Conservation (phyloP, 2,329 filamentous ascomycete genomes). For the Pyricularia pennisetigena region DNA sequence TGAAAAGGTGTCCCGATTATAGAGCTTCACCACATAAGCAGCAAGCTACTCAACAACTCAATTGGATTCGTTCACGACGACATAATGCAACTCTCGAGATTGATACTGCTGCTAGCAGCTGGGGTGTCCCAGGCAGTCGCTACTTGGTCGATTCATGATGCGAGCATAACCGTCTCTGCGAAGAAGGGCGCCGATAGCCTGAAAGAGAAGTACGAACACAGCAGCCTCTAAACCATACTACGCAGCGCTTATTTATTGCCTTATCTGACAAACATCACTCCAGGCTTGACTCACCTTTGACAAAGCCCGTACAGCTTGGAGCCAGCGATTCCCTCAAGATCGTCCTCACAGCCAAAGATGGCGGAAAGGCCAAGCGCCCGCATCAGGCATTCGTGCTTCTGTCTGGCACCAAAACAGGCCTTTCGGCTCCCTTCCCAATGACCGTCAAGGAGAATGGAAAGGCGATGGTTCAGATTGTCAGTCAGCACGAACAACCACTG, state of each 20-base stretch:
- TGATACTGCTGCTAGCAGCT: slow-evolving; percentile 35
- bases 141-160: slow-evolving; percentile 68
- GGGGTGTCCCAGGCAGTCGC: slow-evolving; percentile 42
- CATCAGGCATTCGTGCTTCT: slow-evolving; percentile 91
- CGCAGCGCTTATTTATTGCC: neutral
- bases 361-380: slow-evolving; percentile 68
- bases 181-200: slow-evolving; percentile 52
- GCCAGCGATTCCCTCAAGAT: slow-evolving; percentile 70
- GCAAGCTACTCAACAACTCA: neutral
- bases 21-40: neutral
- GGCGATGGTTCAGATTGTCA: slow-evolving; percentile 73
- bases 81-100: slow-evolving; percentile 31
- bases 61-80: neutral
- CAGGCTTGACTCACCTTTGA: slow-evolving; percentile 53
- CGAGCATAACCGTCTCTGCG: slow-evolving; percentile 51
- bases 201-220: slow-evolving; percentile 54
- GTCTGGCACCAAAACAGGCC: slow-evolving; percentile 60
- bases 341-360: slow-evolving; percentile 70
- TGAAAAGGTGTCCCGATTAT: slow-evolving; percentile 6
- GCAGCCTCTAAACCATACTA: neutral
- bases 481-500: slow-evolving; percentile 19
- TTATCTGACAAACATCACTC: neutral
- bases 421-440: slow-evolving; percentile 83
- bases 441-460: slow-evolving; percentile 82
- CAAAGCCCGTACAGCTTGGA: slow-evolving; percentile 55